These are phyloP conservation scores for Lentinula lateritia DNA, from an alignment of 768 basidiomycete genomes.

Conservation along the genomic window DNA sequence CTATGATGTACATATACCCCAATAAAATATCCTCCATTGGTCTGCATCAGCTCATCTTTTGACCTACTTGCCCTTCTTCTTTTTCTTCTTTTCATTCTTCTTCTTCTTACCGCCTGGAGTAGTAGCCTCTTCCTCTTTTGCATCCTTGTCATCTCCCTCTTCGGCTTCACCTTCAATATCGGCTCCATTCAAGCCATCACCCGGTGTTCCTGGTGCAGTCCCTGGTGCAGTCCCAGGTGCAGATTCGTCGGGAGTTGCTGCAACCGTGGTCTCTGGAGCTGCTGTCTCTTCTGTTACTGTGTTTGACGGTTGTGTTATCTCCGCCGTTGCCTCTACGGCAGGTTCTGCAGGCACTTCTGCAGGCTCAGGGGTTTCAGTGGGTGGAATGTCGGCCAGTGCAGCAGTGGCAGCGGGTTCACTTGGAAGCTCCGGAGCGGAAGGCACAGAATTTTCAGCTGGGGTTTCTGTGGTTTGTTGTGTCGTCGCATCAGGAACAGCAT, in stretches of 20 bases:
- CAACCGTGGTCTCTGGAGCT: background rate
- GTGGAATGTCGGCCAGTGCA: background rate
- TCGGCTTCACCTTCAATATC: constrained; percentile 5
- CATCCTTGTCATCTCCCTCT: constrained; percentile 11
- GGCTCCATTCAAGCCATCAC: constrained; percentile 1
- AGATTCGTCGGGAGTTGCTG: background rate
- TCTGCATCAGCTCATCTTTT: background rate
- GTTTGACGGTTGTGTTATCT: background rate
- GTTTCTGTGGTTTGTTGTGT: constrained; percentile 2
- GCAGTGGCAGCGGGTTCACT: constrained; percentile 1
- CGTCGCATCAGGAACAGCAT: background rate
- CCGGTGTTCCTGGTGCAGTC: constrained; percentile 1
- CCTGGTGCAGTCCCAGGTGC: background rate
- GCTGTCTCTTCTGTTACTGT: background rate
- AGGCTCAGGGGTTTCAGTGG: background rate
- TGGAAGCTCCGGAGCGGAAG: background rate
- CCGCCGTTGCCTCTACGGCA: background rate
- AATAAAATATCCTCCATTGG: background rate
- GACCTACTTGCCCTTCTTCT: background rate
- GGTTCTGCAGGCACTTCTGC: background rate
- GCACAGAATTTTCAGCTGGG: background rate
- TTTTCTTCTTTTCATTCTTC: constrained; percentile 19
- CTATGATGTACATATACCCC: background rate
- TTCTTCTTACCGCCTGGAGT: constrained; percentile 13
- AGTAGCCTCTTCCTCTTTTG: constrained; percentile 14